phyloP scores from a whole-genome alignment of 2,329 filamentous ascomycete genomes.

The Juglanconis juglandina region DNA sequence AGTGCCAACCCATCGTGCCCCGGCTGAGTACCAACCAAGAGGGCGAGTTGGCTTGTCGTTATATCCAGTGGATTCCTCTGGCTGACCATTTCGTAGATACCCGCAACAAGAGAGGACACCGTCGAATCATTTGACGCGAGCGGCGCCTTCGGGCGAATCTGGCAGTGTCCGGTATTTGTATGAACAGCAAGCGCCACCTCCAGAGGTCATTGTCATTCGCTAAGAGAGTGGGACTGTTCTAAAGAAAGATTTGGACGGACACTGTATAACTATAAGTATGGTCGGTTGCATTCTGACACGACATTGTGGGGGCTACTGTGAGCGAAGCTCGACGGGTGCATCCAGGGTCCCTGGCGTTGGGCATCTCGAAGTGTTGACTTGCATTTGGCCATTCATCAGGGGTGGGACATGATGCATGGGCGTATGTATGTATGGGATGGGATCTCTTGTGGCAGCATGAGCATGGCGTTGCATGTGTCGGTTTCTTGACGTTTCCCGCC shows the following conservation, averaged over 20 bases:
- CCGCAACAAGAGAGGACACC: slow-evolving; percentile 1
- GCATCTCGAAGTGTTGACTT: not conserved
- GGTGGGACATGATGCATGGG: not conserved
- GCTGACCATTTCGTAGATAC: slow-evolving; percentile 12
- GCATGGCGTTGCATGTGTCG: not conserved
- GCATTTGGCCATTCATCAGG: not conserved
- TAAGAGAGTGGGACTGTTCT: not conserved
- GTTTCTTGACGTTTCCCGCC: not conserved
- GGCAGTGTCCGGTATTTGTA: slow-evolving; percentile 13
- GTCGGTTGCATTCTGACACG: too few relatives aligned
- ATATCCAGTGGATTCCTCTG: not conserved
- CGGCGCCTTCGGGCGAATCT: not conserved
- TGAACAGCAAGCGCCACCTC: slow-evolving; percentile 10
- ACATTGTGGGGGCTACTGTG: too few relatives aligned
- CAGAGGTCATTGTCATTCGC: slow-evolving; percentile 10
- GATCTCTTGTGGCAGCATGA: not conserved
- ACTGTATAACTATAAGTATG: too few relatives aligned
- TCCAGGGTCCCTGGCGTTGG: not conserved
- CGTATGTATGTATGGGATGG: not conserved
- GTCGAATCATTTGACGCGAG: not conserved
- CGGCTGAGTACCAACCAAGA: slow-evolving; percentile 5
- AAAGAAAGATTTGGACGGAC: too few relatives aligned
- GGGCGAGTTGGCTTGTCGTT: slow-evolving; percentile 13
- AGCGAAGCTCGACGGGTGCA: not conserved
- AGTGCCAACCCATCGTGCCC: not conserved